These are phyloP conservation scores for Eucalyptus paniculata DNA, from an alignment of 345 rosid genomes.

Conservation along the genomic window DNA sequence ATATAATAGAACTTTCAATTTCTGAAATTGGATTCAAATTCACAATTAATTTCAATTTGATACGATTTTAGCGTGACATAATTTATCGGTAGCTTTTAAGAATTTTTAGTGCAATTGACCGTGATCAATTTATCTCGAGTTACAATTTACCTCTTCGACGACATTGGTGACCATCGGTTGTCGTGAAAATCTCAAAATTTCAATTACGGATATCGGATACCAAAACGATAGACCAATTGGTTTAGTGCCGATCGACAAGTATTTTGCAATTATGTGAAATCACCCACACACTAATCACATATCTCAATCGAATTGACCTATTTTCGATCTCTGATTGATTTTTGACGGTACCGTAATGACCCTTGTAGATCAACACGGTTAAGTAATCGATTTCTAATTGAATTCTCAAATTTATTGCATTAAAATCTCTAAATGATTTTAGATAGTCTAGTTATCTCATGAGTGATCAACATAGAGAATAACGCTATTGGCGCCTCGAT, in stretches of 20 bases:
- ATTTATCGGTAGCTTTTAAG: accelerated
- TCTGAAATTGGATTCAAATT: accelerated
- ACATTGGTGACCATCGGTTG: accelerated
- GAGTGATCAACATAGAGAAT: accelerated
- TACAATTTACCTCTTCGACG: no score
- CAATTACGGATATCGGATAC: accelerated
- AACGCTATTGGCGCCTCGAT: accelerated
- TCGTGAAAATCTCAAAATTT: no score
- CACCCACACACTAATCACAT: no score
- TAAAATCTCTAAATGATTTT: accelerated
- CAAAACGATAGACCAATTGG: no score
- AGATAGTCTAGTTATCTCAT: no score
- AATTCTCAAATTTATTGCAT: no score
- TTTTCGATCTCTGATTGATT: accelerated
- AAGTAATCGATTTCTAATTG: accelerated
- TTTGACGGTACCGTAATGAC: accelerated
- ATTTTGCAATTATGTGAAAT: no score
- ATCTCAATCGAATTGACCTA: accelerated
- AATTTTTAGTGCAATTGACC: no score
- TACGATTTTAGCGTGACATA: no score
- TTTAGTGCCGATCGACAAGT: accelerated
- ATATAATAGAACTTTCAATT: no score
- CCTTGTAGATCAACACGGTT: accelerated
- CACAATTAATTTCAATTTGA: accelerated
- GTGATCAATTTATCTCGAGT: no score